Conservation (phyloP, 768 basidiomycete genomes). For the Sporobolomyces pararoseus region DNA sequence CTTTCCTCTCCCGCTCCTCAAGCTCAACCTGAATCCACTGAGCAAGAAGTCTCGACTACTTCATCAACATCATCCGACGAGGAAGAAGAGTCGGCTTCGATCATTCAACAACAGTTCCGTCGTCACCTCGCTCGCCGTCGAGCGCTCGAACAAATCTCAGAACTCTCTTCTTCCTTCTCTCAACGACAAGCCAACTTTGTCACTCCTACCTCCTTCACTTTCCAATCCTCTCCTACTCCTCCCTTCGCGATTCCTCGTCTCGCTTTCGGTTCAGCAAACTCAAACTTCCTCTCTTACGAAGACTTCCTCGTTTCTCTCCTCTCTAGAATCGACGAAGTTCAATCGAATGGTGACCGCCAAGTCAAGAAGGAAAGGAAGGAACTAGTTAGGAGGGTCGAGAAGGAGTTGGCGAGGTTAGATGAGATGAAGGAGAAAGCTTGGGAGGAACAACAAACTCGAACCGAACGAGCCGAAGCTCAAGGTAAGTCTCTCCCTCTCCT, state of each 20-base stretch:
- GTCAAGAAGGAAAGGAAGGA: constrained; percentile 37
- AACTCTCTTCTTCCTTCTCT: constrained; percentile 54
- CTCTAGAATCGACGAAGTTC: constrained; percentile 27
- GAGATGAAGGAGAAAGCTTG: constrained; percentile 25
- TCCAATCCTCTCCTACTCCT: constrained; percentile 45
- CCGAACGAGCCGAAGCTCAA: too few relatives aligned
- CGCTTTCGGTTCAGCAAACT: constrained; percentile 57
- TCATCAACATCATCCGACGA: background rate
- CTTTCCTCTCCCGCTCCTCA: background rate
- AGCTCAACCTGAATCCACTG: background rate
- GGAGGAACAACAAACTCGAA: constrained; percentile 18
- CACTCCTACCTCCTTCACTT: constrained; percentile 41
- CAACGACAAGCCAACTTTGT: constrained; percentile 53
- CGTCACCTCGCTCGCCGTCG: background rate
- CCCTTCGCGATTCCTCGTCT: constrained; percentile 46
- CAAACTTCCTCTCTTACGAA: constrained; percentile 29
- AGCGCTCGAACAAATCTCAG: constrained; percentile 52
- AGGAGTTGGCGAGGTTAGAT: constrained; percentile 26
- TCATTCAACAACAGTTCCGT: too few relatives aligned
- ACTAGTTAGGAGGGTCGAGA: constrained; percentile 30
- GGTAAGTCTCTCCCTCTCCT: background rate
- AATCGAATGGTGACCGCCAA: constrained; percentile 21
- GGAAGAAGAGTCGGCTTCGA: background rate
- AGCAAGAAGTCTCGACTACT: background rate
- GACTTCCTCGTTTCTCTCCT: constrained; percentile 32